Conservation (phyloP, 345 rosid species). For the Punica granatum region DNA sequence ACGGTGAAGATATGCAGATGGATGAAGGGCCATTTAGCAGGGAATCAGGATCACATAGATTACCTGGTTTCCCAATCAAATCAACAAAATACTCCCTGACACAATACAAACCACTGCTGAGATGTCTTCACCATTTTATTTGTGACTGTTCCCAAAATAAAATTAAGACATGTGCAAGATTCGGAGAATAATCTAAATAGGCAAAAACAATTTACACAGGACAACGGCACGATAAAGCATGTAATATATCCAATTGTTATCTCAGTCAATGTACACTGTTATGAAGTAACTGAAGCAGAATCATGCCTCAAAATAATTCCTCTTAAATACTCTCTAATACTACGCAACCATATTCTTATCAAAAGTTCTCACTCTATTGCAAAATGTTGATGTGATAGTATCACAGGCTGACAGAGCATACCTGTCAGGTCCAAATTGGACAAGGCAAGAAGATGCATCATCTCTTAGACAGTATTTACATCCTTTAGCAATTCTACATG, state of each 20-base stretch:
- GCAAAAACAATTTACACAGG: background rate
- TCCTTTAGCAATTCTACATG: constrained; percentile 98
- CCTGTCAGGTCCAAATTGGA: constrained; percentile 93
- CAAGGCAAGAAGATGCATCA: constrained; percentile 96
- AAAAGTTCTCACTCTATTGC: background rate
- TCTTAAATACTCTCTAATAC: background rate
- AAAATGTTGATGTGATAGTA: background rate
- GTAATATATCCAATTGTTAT: background rate
- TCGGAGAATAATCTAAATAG: background rate
- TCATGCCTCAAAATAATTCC: background rate
- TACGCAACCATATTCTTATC: background rate
- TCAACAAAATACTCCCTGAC: constrained; percentile 95
- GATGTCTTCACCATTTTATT: constrained; percentile 7
- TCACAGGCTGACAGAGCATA: constrained; percentile 9
- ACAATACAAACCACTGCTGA: constrained; percentile 23
- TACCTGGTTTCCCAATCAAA: constrained; percentile 87
- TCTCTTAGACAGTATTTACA: constrained; percentile 86
- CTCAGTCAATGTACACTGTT: background rate
- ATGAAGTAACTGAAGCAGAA: background rate
- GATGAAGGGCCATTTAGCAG: constrained; percentile 93
- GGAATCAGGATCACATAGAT: constrained; percentile 85
- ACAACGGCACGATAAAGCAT: background rate
- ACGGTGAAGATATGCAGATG: constrained; percentile 86
- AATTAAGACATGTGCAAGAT: background rate
- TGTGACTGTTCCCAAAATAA: background rate